Base-by-base conservation (phyloP, 2,329 filamentous ascomycete species). In the Cercospora citrullina region DNA sequence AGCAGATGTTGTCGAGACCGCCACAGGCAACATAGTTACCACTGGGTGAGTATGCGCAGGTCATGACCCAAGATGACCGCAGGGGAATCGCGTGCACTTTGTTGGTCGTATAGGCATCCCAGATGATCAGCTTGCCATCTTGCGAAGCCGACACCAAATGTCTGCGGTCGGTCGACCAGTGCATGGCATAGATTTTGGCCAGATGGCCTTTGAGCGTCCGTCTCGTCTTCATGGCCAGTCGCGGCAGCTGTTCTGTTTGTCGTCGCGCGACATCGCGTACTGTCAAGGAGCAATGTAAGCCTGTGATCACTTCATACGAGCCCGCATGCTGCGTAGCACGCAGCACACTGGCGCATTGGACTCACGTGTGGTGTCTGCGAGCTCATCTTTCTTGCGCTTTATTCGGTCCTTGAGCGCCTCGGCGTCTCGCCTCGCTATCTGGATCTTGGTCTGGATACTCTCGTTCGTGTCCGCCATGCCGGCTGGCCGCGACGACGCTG, bases 101-200 rank as follows among this genome's bases (percentile, higher is more conserved):
- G 87, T 99, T 98, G 71, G 95, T 98, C 73, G 94, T 98, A 84
- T 99, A 99, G 68, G 95, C 95, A 81, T 99, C 95, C 95, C 95
- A 99, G 79, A 99, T 98, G 82, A 99, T 99, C 75, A 99, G 89
- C 86, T 99, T 99, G 80, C 95, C 95, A 78, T 99, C 95, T 83
- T 99, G 95, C 75, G 95, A 99, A 72, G 95, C 95, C 12, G 95
- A 98, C 63, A 99, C 95, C 69, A 98, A 89, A 82, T 98, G 95
- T 81, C 95, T 90, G 79, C 95, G 90, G 83, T 99, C 95, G 72
- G 95, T 99, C 36, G 95, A 98, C 95, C 95, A 99, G 85, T 99
- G 95, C 95, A 99, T 99, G 77, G 95, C 95, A 82, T 99, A 99
- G 77, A 99, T 99, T 85, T 99, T 99, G 77, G 95, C 95, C 74